Conservation (phyloP, 2,329 filamentous ascomycete species). For the Metarhizium brunneum region DNA sequence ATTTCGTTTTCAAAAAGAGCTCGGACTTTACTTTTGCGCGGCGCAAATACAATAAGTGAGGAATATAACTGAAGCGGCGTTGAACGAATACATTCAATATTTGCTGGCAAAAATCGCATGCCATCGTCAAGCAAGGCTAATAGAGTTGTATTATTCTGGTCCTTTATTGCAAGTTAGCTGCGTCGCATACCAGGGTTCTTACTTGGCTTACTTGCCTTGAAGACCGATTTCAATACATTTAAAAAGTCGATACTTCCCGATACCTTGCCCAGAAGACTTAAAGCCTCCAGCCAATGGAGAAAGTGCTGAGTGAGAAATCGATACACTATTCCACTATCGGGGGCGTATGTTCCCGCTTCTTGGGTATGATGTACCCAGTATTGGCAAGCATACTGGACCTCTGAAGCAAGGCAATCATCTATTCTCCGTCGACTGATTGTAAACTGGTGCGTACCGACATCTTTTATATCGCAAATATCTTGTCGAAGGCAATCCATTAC, state of each 20-base stretch:
- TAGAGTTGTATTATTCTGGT: not conserved
- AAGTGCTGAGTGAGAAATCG: constrained; percentile 27
- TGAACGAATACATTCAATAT: not conserved
- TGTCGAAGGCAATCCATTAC: not conserved
- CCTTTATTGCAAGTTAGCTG: not conserved
- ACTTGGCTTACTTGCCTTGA: not conserved
- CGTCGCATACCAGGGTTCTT: not conserved
- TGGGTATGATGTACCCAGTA: constrained; percentile 26
- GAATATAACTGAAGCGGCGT: not conserved
- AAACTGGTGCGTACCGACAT: not conserved
- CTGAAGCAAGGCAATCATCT: constrained; percentile 13
- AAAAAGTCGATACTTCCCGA: not conserved
- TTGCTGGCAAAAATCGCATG: not conserved
- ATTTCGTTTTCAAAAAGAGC: not conserved
- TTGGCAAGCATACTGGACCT: constrained; percentile 30
- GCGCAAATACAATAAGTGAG: not conserved
- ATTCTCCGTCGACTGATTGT: constrained; percentile 1
- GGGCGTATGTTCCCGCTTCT: constrained; percentile 11
- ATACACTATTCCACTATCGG: not conserved
- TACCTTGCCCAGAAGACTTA: constrained; percentile 21
- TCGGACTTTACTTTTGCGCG: not conserved
- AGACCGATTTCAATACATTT: not conserved
- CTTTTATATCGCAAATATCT: not conserved
- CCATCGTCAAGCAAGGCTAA: not conserved
- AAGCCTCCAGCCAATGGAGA: constrained; percentile 32